phyloP scores from a whole-genome alignment of 306 rosid genomes.

The Rosa multiflora region DNA sequence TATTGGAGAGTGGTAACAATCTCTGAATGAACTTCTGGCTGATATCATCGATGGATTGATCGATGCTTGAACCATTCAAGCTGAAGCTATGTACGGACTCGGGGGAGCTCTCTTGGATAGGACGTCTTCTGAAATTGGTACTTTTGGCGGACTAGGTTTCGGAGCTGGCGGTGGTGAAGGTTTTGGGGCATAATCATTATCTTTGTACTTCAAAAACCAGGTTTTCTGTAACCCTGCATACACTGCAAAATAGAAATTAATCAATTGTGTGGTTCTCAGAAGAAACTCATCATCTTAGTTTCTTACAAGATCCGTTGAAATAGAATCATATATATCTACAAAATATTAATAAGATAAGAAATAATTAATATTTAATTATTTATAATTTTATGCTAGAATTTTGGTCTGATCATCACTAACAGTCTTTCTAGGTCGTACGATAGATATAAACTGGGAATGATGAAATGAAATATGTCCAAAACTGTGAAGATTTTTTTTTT shows the following conservation, averaged over 20 bases:
- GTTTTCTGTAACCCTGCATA: neutral
- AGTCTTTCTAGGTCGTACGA: no score
- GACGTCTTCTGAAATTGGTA: neutral
- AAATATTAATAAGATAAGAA: no score
- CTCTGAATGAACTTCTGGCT: no score
- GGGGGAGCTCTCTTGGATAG: slow-evolving; percentile 6
- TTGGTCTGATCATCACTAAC: no score
- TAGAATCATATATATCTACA: no score
- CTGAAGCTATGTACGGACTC: neutral
- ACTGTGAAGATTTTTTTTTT: no score
- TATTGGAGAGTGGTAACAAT: no score
- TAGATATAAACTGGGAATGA: no score
- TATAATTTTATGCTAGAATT: no score
- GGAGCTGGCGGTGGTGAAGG: slow-evolving; percentile 15
- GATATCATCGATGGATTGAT: neutral
- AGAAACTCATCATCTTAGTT: neutral
- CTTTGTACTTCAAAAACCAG: neutral
- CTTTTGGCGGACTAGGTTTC: neutral
- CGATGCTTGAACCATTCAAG: neutral
- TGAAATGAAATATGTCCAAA: no score
- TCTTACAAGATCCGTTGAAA: no score
- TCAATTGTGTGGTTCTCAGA: neutral
- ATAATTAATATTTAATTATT: no score
- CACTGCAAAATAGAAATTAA: neutral
- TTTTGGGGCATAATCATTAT: neutral